Evolutionary conservation across 441 rosid species (phyloP).

Genomic region (Erysimum pusillum): DNA sequence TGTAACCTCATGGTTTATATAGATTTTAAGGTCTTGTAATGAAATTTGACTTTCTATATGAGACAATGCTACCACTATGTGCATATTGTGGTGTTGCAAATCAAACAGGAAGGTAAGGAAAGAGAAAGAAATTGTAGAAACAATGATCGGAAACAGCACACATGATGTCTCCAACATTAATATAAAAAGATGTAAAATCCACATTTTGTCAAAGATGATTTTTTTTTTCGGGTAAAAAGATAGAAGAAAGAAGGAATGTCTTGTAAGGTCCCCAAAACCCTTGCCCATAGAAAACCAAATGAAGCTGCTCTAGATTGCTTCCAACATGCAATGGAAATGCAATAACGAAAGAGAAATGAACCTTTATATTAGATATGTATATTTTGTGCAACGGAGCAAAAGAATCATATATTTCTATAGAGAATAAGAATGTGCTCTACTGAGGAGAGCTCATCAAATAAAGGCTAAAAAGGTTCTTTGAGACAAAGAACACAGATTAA

Average conservation of each 20-base stretch:
- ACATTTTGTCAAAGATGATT: neutral
- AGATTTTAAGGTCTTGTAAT: constrained; percentile 26
- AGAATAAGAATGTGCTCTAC: constrained; percentile 15
- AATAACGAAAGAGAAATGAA: constrained; percentile 14
- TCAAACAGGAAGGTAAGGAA: neutral
- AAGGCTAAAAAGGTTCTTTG: constrained; percentile 30
- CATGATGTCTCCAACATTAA: neutral
- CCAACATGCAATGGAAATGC: neutral
- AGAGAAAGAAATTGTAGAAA: constrained; percentile 2
- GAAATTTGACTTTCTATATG: neutral
- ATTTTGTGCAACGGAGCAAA: constrained; percentile 7
- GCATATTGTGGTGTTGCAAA: constrained; percentile 13
- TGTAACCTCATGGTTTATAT: constrained; percentile 27
- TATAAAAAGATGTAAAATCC: neutral
- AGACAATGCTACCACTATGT: neutral
- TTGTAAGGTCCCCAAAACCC: neutral
- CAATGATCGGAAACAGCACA: neutral
- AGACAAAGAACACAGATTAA: constrained; percentile 21
- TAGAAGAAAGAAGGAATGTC: too few species aligned
- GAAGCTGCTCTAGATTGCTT: neutral
- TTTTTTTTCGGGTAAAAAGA: neutral
- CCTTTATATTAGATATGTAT: neutral
- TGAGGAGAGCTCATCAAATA: constrained; percentile 30
- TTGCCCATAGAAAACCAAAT: neutral
- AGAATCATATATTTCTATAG: constrained; percentile 27